Base-by-base conservation (phyloP, 805 yeast species). In the Tetrapisispora phaffii region DNA sequence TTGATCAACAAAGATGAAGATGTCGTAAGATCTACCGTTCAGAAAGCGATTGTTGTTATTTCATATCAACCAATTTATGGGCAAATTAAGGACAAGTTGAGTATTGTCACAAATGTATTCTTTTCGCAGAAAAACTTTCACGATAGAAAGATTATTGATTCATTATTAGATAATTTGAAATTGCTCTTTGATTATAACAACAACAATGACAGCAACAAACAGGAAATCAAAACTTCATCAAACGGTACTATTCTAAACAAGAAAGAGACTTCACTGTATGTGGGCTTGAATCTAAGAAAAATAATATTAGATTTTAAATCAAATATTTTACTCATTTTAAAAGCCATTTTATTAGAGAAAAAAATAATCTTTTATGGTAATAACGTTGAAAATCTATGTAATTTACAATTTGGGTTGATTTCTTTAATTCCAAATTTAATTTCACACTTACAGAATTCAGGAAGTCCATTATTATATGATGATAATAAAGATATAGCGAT, bases 11-110 rank as follows among this genome's bases (percentile, higher is more conserved):
- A 74, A 44, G 73, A 76, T 44, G 73, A 74, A 13, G 88, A 83
- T 47, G 75, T 84, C 24, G 85, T 94, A 0, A 70, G 98, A 46
- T 83, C 95, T 1, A 80, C 87, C 0, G 89, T 93, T 2, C 98
- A 93, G 57, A 93, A 93, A 58, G 82, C 95, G 0, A 76, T 93
- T 24, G 96, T 93, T 5, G 80, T 93, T 33, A 75, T 93, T n/a
- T 76, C 85, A 4, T 74, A 85, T 47, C 82, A 83, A 60, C 97
- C 98, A 1, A 78, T 93, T 2, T 87, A 86, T 57, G 82, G 85
- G 13, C 95, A 88, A 49, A 77, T 93, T 46, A 84, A 82, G 57
- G 97, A 93, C 55, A 93, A 93, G 62, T 67, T 93, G 50, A 82
- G 95, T 39, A 86, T 93, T 22, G 85, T 90, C 26, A 89, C 97